Conservation (phyloP, 768 basidiomycete genomes). For the Lyophyllum decastes region DNA sequence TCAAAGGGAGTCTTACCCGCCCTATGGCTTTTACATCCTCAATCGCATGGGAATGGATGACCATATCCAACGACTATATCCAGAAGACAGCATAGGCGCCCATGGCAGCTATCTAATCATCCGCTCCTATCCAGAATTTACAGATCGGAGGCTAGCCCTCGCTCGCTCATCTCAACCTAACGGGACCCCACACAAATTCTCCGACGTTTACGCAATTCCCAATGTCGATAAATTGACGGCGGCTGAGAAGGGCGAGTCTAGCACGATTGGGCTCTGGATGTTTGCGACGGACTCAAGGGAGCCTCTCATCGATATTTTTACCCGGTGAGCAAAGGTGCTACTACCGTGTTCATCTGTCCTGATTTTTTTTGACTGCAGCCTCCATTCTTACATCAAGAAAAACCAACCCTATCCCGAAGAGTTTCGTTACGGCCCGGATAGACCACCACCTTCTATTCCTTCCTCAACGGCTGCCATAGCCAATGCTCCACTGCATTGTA, state of each 20-base stretch:
- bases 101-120: constrained; percentile 72
- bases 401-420: constrained; percentile 73
- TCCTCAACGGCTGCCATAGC: constrained; percentile 28
- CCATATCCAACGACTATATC: constrained; percentile 71
- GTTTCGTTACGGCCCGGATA: constrained; percentile 67
- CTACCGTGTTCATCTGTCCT: too few species aligned
- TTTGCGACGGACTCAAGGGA: constrained; percentile 69
- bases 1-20: constrained; percentile 70
- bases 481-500: constrained; percentile 19
- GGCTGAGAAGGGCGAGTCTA: constrained; percentile 55
- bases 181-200: constrained; percentile 45
- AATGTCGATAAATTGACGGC: constrained; percentile 43
- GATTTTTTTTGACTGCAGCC: constrained; percentile 31
- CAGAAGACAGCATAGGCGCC: constrained; percentile 72
- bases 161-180: constrained; percentile 32
- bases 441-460: constrained; percentile 61
- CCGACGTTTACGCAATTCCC: constrained; percentile 48
- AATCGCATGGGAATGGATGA: constrained; percentile 82
- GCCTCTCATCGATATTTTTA: constrained; percentile 53
- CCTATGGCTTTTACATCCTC: constrained; percentile 83
- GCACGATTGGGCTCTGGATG: constrained; percentile 77
- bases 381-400: constrained; percentile 65
- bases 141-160: constrained; percentile 45
- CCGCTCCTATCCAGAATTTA: constrained; percentile 72
- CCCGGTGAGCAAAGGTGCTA: constrained; percentile 12